Evolutionary conservation across 1,284 basidiomycete genomes (phyloP), one percentile per base, ranked within the genome.

Genomic region (Boletus sp.): DNA sequence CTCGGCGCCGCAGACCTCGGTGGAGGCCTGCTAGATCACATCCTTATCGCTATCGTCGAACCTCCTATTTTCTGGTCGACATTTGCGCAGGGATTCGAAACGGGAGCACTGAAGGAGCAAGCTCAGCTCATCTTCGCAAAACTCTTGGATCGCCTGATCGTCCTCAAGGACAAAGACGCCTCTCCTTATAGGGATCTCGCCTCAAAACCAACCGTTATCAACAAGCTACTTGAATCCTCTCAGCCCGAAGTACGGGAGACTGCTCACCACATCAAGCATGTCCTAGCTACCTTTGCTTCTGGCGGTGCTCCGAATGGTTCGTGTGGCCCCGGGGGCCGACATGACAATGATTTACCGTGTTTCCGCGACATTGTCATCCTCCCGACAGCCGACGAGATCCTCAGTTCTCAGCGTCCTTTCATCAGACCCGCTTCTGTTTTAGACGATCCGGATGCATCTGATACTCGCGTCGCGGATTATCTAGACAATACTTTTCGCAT

Each of bases 401-500:
- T 55, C 3, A 79, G 66, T 20, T 62, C 50, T 2, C 71, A 77
- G 23, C 55, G 50, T 0, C 68, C 83, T 2, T 84, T 79, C 53
- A 59, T 83, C 17, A 72, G 76, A 13, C 67, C 70, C 0, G 68
- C 69, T 20, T 58, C 60, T 2, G 66, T 66, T 16, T 57, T 82
- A 1, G 75, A 79, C 1, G 74, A 77, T 27, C 69, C 73, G 0
- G 60, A 64, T 14, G 69, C 64, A 1, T 65, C 67, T 27, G 53
- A 63, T 2, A 61, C 53, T 12, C 72, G 78, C 4, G 57, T 72
- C 5, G 65, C 69, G 0, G 67, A 72, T 2, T 77, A 84, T 51
- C 62, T 84, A 2, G 83, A 85, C 52, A 83, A 82, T 48, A 78
- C 78, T 41, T 85, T 81, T 55, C 75, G 83, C 8, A 66, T 85